Percentiles rank a stretch among this genome's conserved stretches.
phyloP scores from a whole-genome alignment of 805 yeast species.

The Candida morakotiae region DNA sequence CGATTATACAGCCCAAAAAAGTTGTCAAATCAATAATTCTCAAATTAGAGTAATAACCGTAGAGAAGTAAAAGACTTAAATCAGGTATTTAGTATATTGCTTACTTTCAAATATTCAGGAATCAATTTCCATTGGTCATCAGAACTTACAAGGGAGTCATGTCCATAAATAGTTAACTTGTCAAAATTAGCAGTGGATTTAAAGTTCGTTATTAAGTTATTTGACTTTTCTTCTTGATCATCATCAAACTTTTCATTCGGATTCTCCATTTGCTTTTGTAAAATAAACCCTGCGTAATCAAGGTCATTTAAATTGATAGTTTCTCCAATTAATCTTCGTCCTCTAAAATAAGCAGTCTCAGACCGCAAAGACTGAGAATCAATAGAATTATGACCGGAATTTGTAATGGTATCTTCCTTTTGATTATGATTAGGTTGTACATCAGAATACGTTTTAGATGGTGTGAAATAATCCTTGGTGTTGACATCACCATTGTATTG shows the following conservation, averaged over 20 bases:
- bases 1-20: too few species aligned
- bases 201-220: slow-evolving; percentile 19
- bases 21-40: too few species aligned
- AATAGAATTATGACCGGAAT: too few species aligned
- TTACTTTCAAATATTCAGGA: slow-evolving; percentile 25
- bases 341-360: slow-evolving; percentile 29
- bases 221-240: slow-evolving; percentile 12
- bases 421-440: background rate
- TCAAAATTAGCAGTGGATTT: slow-evolving; percentile 21
- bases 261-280: slow-evolving; percentile 21
- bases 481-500: slow-evolving; percentile 29
- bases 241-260: slow-evolving; percentile 9
- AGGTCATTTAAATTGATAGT: slow-evolving; percentile 12
- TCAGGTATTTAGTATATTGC: too few species aligned
- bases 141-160: slow-evolving; percentile 20
- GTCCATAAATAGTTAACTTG: slow-evolving; percentile 24
- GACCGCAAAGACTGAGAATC: too few species aligned
- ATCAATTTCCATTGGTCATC: slow-evolving; percentile 23
- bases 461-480: slow-evolving; percentile 27
- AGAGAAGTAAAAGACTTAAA: too few species aligned
- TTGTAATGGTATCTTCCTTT: background rate
- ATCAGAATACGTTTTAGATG: slow-evolving; percentile 16
- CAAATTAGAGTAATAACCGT: too few species aligned
- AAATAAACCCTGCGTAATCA: slow-evolving; percentile 21
- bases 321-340: slow-evolving; percentile 28